Base-by-base conservation (phyloP, 352 stramenopile species). In the Phytophthora ramorum region DNA sequence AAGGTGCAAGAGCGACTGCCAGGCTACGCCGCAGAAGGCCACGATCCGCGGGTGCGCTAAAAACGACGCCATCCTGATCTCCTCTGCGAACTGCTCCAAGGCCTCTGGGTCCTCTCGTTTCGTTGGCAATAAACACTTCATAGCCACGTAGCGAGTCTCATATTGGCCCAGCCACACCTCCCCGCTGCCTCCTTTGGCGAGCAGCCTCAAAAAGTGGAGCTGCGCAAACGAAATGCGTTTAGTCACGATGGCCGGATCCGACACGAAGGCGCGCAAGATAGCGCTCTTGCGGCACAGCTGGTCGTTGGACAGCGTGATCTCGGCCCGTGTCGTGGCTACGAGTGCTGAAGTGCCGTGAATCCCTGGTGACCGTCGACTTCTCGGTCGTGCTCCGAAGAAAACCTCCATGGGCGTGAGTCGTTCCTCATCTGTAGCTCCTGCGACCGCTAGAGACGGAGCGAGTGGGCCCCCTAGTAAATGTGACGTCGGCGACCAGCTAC, bases 141-240 rank as follows among this genome's bases (percentile, higher is more conserved):
- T 86, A 4, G 87, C 87, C 14, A 95, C 84, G 55, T 91, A 89
- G 4, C 81, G 73, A 34, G 78, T 69, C 58, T 92, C 83, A 47
- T 90, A 92, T 58, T 91, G 79, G 8, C 87, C 85, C n/a, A 92
- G 56, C 85, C 85, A 95, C 9, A 95, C 87, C 54, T 95, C 85
- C 7, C 87, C 87, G 38, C 85, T 93, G 19, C 83, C 87, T 59
- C 87, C 87, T 52, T 93, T 92, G 5, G 84, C 87, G 8, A 95
- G 60, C 26, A 91, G 62, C 10, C 82, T 67, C 41, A 91, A 59
- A 55, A 90, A 94, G 13, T 83, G 85, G n/a, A 95, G 68, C 61
- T 92, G 81, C 6, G 73, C 74, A 50, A 91, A 91, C 5, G 82
- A 83, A 47, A 94, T 91, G 19, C 83, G 83, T 61, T 91, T 91